Base-by-base conservation (phyloP, 2,329 filamentous ascomycete genomes). In the Diaporthe eres region DNA sequence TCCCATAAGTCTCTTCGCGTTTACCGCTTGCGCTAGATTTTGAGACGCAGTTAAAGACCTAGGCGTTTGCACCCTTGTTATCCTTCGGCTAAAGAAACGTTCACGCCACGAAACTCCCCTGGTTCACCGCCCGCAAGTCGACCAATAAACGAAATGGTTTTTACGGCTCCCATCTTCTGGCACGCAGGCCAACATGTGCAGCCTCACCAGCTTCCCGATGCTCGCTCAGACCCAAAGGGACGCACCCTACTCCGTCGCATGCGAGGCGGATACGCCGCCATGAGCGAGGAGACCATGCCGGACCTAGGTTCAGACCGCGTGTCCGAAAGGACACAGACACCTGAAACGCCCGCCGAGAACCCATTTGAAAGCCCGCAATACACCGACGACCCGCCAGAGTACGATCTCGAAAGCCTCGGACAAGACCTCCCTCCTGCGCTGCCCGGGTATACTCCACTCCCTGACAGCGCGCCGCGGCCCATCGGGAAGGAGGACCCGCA, bases 181-280 rank as follows among this genome's bases (percentile, higher is more conserved):
- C 44, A 68, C 34, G 19, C 65, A 3, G 39, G 42, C 70, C 74
- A 60, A 19, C 60, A 49, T 28, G 44, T 57, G 34, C 70, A 49
- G 53, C 49, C 70, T 49, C 70, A 73, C 22, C 70, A 67, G 42
- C 60, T 73, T 8, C 70, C 74, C 34, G 60, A 75, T 58, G 60
- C 60, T 3, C 31, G 70, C n/a, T 73, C 70, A 34, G 74, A 73
- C 34, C 42, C 51, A 3, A 73, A 73, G n/a, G 60, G 51, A 4
- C 47, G 60, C 31, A 58, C 60, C 17, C 49, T 73, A 5, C 70
- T 75, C 31, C 60, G 70, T 17, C 71, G 61, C 60, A 61, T 75
- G n/a, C 68, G 70, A 3, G 15, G 39, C 4, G 51, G 70, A 28
- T 68, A 73, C n/a, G 39, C 60, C 13, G 34, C 68, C 31, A 68